A percentile compares a stretch with the other conserved stretches of the same genome.
These are phyloP conservation scores for Vitellaria paradoxa DNA, from an alignment of 179 eudicot genomes.

Conservation along the genomic window DNA sequence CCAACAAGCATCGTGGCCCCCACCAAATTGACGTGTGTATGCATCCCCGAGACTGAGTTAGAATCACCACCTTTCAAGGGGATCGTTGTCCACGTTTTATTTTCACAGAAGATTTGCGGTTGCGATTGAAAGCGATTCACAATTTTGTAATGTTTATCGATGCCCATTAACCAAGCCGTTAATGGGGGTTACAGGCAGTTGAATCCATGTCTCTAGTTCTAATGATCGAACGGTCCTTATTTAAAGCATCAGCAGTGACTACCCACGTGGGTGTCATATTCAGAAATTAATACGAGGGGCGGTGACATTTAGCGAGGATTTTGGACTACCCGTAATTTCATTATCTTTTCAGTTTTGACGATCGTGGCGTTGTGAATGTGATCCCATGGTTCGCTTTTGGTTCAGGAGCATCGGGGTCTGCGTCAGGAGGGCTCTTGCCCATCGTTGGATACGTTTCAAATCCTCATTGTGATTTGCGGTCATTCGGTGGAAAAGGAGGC, in stretches of 20 bases:
- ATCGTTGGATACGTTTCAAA: neutral
- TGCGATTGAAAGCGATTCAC: constrained; percentile 11
- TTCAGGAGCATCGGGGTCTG: neutral
- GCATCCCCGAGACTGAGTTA: neutral
- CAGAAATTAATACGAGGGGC: neutral
- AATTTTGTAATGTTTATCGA: neutral
- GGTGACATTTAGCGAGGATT: constrained; percentile 13
- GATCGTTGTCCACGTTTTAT: neutral
- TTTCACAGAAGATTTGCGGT: constrained; percentile 9
- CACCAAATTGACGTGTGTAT: neutral
- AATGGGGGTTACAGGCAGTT: constrained; percentile 19
- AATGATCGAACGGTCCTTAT: neutral
- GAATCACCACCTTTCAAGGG: neutral
- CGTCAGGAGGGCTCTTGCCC: too few species aligned
- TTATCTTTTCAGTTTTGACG: neutral
- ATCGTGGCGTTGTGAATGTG: neutral
- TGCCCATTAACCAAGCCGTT: constrained; percentile 16
- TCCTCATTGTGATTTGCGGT: neutral
- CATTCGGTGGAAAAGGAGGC: too few species aligned
- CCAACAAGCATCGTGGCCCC: neutral
- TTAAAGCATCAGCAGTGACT: neutral
- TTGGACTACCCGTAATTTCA: neutral
- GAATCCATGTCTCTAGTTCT: constrained; percentile 1
- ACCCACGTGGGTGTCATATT: neutral
- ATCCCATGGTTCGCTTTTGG: neutral